Percentiles rank a stretch among this genome's conserved stretches.
These are phyloP conservation scores for Phytophthora crassamura DNA, from an alignment of 352 stramenopile genomes.

Conservation along the genomic window DNA sequence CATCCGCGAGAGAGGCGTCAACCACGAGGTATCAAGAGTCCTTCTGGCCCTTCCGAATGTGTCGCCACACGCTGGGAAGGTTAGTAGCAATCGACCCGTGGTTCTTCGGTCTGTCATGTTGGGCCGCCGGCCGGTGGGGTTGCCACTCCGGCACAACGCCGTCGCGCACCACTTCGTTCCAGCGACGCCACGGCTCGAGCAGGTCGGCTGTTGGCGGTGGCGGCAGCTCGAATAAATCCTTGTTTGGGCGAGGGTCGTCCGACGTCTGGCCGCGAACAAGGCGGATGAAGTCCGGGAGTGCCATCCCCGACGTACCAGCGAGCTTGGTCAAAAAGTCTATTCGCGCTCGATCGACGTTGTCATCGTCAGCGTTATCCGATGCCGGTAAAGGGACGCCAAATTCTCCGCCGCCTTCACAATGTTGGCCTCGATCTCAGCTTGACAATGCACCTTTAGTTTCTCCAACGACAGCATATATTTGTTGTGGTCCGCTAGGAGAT, in stretches of 20 bases:
- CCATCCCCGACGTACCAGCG: not conserved
- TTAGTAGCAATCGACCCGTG: not conserved
- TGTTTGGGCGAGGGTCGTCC: slow-evolving; percentile 7
- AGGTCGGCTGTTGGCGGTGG: not conserved
- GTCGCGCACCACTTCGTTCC: slow-evolving; percentile 5
- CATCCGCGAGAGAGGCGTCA: not conserved
- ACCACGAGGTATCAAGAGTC: slow-evolving; percentile 5
- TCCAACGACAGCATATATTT: slow-evolving; percentile 8
- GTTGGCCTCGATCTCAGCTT: not conserved
- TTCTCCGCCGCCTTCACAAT: not conserved
- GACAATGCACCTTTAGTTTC: slow-evolving; percentile 6
- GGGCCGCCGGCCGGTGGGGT: not conserved
- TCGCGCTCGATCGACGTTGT: not conserved
- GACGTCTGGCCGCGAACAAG: slow-evolving; percentile 13
- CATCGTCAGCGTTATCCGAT: too few relatives aligned
- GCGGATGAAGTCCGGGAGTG: slow-evolving; percentile 4
- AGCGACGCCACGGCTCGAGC: slow-evolving; percentile 2
- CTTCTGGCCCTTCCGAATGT: slow-evolving; percentile 8
- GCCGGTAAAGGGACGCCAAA: too few relatives aligned
- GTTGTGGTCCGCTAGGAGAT: not conserved
- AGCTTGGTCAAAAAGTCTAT: not conserved
- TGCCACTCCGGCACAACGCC: slow-evolving; percentile 4
- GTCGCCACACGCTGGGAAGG: not conserved
- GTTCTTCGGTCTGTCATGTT: not conserved
- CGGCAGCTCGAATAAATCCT: slow-evolving; percentile 16